Base-by-base conservation (phyloP, 306 rosid species). In the Castanospermum australe region DNA sequence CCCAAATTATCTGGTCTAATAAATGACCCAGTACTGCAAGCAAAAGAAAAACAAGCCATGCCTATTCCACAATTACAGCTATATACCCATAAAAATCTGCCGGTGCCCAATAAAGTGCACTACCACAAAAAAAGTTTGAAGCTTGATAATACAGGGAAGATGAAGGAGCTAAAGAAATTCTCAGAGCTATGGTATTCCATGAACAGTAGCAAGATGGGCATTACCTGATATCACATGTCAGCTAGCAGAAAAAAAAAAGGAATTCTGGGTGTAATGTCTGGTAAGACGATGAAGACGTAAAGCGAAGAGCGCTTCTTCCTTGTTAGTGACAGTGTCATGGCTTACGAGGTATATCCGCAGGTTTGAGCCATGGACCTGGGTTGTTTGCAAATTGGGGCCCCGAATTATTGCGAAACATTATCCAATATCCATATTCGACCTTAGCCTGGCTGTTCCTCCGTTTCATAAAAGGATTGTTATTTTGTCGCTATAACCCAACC, bases 21-120 rank as follows among this genome's bases (percentile, higher is more conserved):
- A 38, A 76, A 76, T 54, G 86, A 84, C 77, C 94, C 86, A 79
- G 84, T 66, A 84, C 75, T 79, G 81, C 87, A 91, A 82, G 83
- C 61, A 66, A 85, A 81, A 79, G 96, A 88, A 66, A 93, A 83
- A 79, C 79, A 88, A 83, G 97, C 88, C 99, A 95, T 95, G 63
- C 41, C 59, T 59, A 67, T 77, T 55, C 36, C 56, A 77, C 51
- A 47, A 74, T 52, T 42, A 75, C 2, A 61, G 52, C 63, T 47
- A 50, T 62, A 68, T 71, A 55, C 33, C 17, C 65, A 81, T 81
- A 35, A 79, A 79, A 55, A 75, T 47, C 78, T 48, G 67, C 82
- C 2, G 76, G 61, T 24, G 9, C 35, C 78, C 63, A 73, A 71
- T 62, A 78, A 81, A 64, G 33, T 73, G 70, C 86, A 80, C 74